phyloP scores from a whole-genome alignment of 2,329 filamentous ascomycete species.

The Aspergillus ibericus region DNA sequence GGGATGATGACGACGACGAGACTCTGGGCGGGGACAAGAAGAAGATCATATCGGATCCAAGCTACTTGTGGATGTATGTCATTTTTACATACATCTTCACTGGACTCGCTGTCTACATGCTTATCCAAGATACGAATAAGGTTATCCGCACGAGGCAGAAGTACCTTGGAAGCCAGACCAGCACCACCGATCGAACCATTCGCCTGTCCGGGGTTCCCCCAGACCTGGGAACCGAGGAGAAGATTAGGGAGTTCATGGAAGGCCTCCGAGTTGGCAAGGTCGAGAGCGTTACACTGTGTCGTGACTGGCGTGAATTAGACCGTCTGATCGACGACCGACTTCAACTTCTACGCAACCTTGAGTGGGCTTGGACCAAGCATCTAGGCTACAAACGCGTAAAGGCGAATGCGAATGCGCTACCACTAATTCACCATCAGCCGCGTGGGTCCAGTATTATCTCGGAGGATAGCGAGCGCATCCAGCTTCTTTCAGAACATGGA shows the following conservation, averaged over 20 bases:
- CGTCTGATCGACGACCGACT: slow-evolving; percentile 67
- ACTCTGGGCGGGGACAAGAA: slow-evolving; percentile 32
- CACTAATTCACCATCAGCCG: slow-evolving; percentile 52
- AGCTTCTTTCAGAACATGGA: slow-evolving; percentile 54
- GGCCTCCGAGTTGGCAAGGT: slow-evolving; percentile 86
- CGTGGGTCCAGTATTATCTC: slow-evolving; percentile 31
- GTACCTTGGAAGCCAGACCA: slow-evolving; percentile 89
- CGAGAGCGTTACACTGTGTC: slow-evolving; percentile 80
- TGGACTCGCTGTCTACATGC: slow-evolving; percentile 74
- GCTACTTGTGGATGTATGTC: slow-evolving; percentile 88
- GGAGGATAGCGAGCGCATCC: slow-evolving; percentile 57
- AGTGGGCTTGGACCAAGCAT: slow-evolving; percentile 79
- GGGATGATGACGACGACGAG: slow-evolving; percentile 38
- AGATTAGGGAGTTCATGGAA: slow-evolving; percentile 84
- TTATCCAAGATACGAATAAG: slow-evolving; percentile 78
- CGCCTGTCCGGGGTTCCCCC: slow-evolving; percentile 82
- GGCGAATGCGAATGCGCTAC: slow-evolving; percentile 44
- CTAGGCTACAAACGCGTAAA: slow-evolving; percentile 59
- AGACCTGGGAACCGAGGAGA: slow-evolving; percentile 75
- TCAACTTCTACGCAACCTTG: slow-evolving; percentile 67
- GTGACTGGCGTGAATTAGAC: slow-evolving; percentile 83
- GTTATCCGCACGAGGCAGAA: slow-evolving; percentile 85
- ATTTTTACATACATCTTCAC: slow-evolving; percentile 95
- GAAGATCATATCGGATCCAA: slow-evolving; percentile 35
- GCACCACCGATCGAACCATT: slow-evolving; percentile 93